A percentile compares a stretch with the other conserved stretches of the same genome.
Evolutionary conservation across 805 yeast species (phyloP).

Genomic region (Zygosaccharomyces rouxii): DNA sequence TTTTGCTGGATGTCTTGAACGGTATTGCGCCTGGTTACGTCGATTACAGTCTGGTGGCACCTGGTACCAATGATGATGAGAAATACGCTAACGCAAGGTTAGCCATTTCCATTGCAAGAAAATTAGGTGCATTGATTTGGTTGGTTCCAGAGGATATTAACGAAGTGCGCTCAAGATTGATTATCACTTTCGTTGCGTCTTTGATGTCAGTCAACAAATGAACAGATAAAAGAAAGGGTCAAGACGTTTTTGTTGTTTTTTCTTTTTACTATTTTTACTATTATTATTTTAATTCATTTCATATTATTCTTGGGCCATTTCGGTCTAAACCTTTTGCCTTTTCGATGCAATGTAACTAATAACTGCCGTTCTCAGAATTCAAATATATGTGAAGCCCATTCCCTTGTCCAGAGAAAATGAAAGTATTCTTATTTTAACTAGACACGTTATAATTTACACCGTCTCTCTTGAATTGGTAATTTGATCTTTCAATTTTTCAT

Average conservation of each 20-base stretch:
- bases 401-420: too few species aligned
- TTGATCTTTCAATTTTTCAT: conserved; percentile 66
- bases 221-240: background rate
- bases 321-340: background rate
- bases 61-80: conserved; percentile 78
- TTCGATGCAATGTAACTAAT: conserved; percentile 7
- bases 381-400: background rate
- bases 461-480: conserved; percentile 48
- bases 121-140: conserved; percentile 96
- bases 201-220: conserved; percentile 65
- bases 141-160: conserved; percentile 99
- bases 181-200: conserved; percentile 91
- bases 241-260: background rate
- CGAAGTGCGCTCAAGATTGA: conserved; percentile 91
- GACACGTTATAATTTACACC: conserved; percentile 9
- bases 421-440: background rate
- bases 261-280: background rate
- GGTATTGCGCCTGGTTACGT: conserved; percentile 98
- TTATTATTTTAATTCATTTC: too few species aligned
- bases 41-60: conserved; percentile 84
- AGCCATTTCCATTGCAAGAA: conserved; percentile 97
- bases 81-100: conserved; percentile 90
- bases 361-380: background rate
- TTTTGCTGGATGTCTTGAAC: conserved; percentile 81
- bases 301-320: too few species aligned